A percentile compares a stretch with the other conserved stretches of the same genome.
Conservation (phyloP, 306 rosid species). For the Castanea crenata region DNA sequence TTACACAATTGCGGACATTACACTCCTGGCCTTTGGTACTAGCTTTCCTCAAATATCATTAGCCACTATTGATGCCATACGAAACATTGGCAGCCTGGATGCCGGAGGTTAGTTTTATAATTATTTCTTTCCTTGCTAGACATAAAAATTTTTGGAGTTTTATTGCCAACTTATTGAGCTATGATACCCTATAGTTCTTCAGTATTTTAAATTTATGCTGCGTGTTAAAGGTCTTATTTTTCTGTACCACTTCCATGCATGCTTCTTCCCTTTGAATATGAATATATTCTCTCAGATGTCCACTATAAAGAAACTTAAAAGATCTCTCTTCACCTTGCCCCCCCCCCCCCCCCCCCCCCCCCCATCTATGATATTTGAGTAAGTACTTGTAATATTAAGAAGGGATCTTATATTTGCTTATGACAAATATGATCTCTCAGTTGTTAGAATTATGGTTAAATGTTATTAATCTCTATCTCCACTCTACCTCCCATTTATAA, state of each 20-base stretch:
- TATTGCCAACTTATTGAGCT: neutral
- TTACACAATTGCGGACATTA: slow-evolving; percentile 90
- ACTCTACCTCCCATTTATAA: too few species aligned
- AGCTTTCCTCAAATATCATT: slow-evolving; percentile 98
- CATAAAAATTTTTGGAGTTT: slow-evolving; percentile 17
- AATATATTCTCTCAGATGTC: neutral
- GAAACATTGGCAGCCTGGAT: slow-evolving; percentile 64
- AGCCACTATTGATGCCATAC: slow-evolving; percentile 91
- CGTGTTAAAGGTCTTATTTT: neutral
- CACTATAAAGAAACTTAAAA: neutral
- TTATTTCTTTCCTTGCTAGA: slow-evolving; percentile 10
- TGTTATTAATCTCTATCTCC: too few species aligned
- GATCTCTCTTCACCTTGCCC: neutral
- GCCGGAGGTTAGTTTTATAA: slow-evolving; percentile 83
- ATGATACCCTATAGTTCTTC: neutral
- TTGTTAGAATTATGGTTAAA: too few species aligned
- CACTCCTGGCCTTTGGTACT: slow-evolving; percentile 91
- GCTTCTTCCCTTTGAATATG: neutral
- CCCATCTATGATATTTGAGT: slow-evolving; percentile 6
- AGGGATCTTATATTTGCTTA: neutral
- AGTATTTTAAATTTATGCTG: slow-evolving; percentile 19
- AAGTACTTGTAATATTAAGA: neutral
- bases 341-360: neutral
- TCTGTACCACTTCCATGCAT: neutral
- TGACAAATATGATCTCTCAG: neutral